phyloP scores from a whole-genome alignment of 2,329 filamentous ascomycete genomes.

The Curvularia sp. region DNA sequence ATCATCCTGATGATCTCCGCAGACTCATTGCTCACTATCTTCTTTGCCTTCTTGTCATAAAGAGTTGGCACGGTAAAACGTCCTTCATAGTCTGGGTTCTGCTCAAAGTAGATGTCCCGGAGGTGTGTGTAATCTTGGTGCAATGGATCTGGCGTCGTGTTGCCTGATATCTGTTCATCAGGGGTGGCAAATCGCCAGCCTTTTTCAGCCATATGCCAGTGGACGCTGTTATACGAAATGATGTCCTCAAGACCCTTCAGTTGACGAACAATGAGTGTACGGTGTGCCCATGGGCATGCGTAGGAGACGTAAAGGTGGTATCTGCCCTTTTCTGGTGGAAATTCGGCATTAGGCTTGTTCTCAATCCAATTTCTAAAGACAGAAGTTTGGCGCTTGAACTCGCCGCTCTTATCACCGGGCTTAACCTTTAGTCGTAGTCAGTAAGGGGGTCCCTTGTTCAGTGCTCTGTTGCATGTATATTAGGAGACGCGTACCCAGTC shows the following conservation, averaged over 20 bases:
- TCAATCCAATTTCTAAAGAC: constrained; percentile 84
- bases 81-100: constrained; percentile 73
- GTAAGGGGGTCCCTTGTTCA: neutral
- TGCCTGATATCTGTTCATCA: constrained; percentile 66
- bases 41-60: constrained; percentile 77
- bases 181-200: constrained; percentile 83
- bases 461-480: neutral
- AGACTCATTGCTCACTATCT: constrained; percentile 90
- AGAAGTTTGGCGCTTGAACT: constrained; percentile 89
- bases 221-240: constrained; percentile 80
- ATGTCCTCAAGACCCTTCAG: constrained; percentile 92
- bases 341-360: constrained; percentile 72
- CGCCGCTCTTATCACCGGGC: constrained; percentile 76
- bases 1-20: constrained; percentile 94
- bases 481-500: constrained; percentile 9
- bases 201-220: constrained; percentile 83
- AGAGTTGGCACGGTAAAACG: constrained; percentile 89
- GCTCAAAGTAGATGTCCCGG: constrained; percentile 79
- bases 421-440: constrained; percentile 9
- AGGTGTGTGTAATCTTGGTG: constrained; percentile 74
- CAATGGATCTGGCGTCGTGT: constrained; percentile 67
- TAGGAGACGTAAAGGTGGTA: constrained; percentile 97
- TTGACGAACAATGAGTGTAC: constrained; percentile 84
- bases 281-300: constrained; percentile 92
- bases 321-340: constrained; percentile 83